Evolutionary conservation across 2,329 filamentous ascomycete genomes (phyloP).

Genomic region (Fusarium mexicanum): DNA sequence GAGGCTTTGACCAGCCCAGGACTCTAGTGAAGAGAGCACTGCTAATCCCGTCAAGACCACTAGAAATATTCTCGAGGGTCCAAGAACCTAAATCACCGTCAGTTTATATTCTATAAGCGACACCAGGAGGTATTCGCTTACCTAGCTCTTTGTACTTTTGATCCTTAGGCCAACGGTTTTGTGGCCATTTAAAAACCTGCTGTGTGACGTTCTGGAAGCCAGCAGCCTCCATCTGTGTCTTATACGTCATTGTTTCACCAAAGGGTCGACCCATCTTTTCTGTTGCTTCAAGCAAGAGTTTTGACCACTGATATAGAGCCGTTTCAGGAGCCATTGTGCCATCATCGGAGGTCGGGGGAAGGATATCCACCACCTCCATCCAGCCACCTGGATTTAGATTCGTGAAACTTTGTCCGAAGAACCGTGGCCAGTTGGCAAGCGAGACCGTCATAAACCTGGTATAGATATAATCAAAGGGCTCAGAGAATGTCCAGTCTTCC

Average conservation of each 20-base stretch:
- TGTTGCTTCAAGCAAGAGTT: conserved; percentile 40
- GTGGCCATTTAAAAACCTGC: conserved; percentile 56
- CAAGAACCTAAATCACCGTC: background rate
- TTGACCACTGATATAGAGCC: conserved; percentile 33
- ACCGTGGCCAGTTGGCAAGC: conserved; percentile 29
- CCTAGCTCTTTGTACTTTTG: conserved; percentile 60
- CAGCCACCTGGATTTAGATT: conserved; percentile 36
- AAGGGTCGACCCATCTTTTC: conserved; percentile 43
- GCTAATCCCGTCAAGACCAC: conserved; percentile 39
- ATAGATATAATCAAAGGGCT: conserved; percentile 41
- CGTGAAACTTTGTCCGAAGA: conserved; percentile 34
- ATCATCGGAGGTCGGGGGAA: conserved; percentile 9
- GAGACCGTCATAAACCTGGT: conserved; percentile 33
- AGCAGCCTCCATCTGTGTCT: conserved; percentile 52
- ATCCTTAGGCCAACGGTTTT: conserved; percentile 60
- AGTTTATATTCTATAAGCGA: background rate
- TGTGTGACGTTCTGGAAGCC: conserved; percentile 62
- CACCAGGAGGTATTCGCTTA: background rate
- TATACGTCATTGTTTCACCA: conserved; percentile 27
- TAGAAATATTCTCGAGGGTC: conserved; percentile 32
- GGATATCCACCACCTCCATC: conserved; percentile 37
- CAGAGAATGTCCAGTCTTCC: conserved; percentile 33
- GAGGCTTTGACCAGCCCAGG: conserved; percentile 38
- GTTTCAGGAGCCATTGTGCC: conserved; percentile 18
- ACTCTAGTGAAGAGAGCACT: conserved; percentile 42